Percentiles rank a stretch among this genome's conserved stretches.
phyloP scores from a whole-genome alignment of 2,329 filamentous ascomycete species.

The Botryotinia narcissicola region DNA sequence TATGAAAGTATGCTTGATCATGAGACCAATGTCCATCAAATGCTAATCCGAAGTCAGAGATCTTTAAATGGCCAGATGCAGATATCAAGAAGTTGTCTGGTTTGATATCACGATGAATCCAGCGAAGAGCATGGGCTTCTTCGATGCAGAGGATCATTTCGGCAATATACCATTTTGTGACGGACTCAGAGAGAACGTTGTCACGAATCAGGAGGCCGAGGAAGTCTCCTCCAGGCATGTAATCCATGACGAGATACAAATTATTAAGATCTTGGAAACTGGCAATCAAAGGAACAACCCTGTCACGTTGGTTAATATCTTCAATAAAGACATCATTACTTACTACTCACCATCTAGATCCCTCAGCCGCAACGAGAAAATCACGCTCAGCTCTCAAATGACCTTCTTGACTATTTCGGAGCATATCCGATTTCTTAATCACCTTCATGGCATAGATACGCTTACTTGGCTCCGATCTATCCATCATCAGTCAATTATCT shows the following conservation, averaged over 20 bases:
- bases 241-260: conserved; percentile 95
- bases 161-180: conserved; percentile 83
- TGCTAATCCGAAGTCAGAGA: conserved; percentile 92
- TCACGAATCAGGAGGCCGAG: conserved; percentile 81
- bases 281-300: conserved; percentile 81
- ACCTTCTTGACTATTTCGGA: conserved; percentile 86
- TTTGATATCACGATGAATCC: conserved; percentile 95
- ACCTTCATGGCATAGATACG: conserved; percentile 95
- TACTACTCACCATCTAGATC: conserved; percentile 66
- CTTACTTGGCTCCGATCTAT: conserved; percentile 35
- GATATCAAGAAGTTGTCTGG: conserved; percentile 96
- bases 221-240: conserved; percentile 96
- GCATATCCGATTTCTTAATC: conserved; percentile 90
- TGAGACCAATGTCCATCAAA: conserved; percentile 97
- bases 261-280: conserved; percentile 85
- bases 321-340: not conserved
- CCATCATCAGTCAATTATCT: not conserved
- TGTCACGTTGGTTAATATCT: conserved; percentile 35
- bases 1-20: conserved; percentile 81
- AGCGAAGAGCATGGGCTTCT: conserved; percentile 81
- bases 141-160: conserved; percentile 97
- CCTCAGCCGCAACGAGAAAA: conserved; percentile 83
- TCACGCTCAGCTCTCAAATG: conserved; percentile 89
- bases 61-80: conserved; percentile 84
- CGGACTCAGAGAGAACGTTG: conserved; percentile 74